A percentile compares a stretch with the other conserved stretches of the same genome.
Evolutionary conservation across 192 early-diverging fungal genomes (phyloP).

Genomic region (Geranomyces michiganensis): DNA sequence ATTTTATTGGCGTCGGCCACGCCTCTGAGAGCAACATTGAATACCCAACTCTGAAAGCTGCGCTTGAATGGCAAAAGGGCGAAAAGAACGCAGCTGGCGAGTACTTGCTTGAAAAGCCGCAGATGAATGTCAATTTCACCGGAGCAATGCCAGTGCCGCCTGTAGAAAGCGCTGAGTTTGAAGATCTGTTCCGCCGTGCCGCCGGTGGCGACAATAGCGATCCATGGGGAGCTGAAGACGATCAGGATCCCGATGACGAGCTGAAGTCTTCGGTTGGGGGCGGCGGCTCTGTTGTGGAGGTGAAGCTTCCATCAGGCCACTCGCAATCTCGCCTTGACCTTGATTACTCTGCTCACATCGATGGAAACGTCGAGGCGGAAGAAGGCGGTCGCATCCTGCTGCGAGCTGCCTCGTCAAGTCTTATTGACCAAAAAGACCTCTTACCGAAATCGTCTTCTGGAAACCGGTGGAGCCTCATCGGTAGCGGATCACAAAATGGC

Average conservation of each 20-base stretch:
- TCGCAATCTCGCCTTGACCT: not conserved
- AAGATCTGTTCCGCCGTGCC: constrained; percentile 23
- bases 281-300: constrained; percentile 12
- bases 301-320: not conserved
- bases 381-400: constrained; percentile 27
- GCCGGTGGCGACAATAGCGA: constrained; percentile 17
- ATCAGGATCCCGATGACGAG: constrained; percentile 11
- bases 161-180: not conserved
- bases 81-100: not conserved
- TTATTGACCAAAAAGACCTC: constrained; percentile 2
- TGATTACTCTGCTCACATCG: constrained; percentile 11
- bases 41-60: constrained; percentile 7
- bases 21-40: constrained; percentile 21
- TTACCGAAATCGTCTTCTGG: not conserved
- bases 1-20: constrained; percentile 32
- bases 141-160: constrained; percentile 1
- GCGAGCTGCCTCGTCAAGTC: constrained; percentile 8
- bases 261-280: constrained; percentile 21
- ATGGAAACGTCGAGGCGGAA: constrained; percentile 31
- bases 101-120: not conserved
- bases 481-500: not conserved
- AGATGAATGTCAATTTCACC: constrained; percentile 23
- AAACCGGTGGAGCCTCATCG: not conserved
- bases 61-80: constrained; percentile 12
- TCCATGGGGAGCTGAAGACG: not conserved